Evolutionary conservation across 371 early-diverging fungal genomes (phyloP).

Genomic region (Circinella umbellata): DNA sequence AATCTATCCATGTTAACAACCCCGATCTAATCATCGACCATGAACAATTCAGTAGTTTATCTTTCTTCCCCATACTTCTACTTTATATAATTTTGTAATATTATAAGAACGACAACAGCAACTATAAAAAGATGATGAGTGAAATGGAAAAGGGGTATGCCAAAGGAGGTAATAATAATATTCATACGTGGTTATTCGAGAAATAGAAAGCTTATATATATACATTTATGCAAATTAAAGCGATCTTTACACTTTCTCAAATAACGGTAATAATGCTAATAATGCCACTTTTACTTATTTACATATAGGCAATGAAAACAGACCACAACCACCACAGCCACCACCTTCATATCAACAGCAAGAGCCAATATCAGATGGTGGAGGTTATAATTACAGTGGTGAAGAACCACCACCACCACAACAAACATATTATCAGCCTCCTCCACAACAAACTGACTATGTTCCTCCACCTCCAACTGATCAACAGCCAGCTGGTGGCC

Average conservation of each 20-base stretch:
- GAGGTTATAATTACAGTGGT: not conserved
- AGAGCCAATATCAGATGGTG: not conserved
- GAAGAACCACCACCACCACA: conserved; percentile 18
- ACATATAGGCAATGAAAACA: not conserved
- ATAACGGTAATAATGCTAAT: no score
- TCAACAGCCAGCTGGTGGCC: conserved; percentile 5
- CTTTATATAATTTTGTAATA: no score
- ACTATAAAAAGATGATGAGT: conserved; percentile 4
- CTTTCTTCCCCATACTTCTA: no score
- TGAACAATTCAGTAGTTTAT: no score
- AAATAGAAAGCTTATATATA: no score
- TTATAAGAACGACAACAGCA: no score
- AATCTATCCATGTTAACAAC: no score
- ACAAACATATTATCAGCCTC: conserved; percentile 35
- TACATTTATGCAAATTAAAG: no score
- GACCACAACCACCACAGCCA: conserved; percentile 8
- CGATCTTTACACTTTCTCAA: no score
- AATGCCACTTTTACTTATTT: no score
- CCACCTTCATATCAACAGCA: conserved; percentile 20
- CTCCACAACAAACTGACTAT: conserved; percentile 22
- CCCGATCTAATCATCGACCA: no score
- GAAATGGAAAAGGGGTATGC: conserved; percentile 3
- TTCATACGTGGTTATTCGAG: no score
- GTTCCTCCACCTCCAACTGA: conserved; percentile 20
- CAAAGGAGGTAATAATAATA: conserved; percentile 1